Evolutionary conservation across 2,329 filamentous ascomycete genomes (phyloP), one percentile per base, ranked within the genome.

Genomic region (Anisogramma anomala): DNA sequence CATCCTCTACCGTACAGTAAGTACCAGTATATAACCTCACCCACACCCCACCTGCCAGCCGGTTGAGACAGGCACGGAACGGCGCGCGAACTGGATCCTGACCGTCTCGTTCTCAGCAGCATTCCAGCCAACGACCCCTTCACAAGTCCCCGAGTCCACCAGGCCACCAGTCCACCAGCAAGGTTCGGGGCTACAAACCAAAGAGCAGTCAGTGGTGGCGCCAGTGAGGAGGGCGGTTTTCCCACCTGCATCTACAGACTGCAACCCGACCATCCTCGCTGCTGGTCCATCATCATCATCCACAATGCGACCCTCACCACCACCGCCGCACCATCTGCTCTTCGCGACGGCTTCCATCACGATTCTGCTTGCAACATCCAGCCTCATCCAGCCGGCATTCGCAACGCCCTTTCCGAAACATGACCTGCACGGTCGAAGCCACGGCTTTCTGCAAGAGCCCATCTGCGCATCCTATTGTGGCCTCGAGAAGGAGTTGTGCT

Each of bases 381-480:
- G 69, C 47, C 54, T 68, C 47, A 53, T 69, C 49, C 45, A 54
- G 49, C 51, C 58, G 50, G 46, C 53, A 53, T 52, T 55, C 48
- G 71, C 72, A 14, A 55, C 59, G 18, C 73, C 74, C 0, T 70
- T 64, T 43, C 71, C 71, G 31, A 64, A 62, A 52, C 67, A 74
- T 49, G 60, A 62, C 45, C 54, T 71, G 22, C 65, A 68, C 51
- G 66, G 67, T 41, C 33, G 34, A 22, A 71, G 70, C 49, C 67
- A 63, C 51, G 67, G 67, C 41, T 74, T 64, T 47, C 64, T 77
- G 30, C 61, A 67, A 60, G 60, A 57, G 15, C 65, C 71, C 47
- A 57, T 55, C 42, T 77, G 74, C 60, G 62, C 57, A 33, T 55
- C 65, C 26, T 68, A 68, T 58, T 79, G 75, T 57, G 74, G 75